phyloP scores from a whole-genome alignment of 1,284 basidiomycete species.

The Volvariella surrecta region DNA sequence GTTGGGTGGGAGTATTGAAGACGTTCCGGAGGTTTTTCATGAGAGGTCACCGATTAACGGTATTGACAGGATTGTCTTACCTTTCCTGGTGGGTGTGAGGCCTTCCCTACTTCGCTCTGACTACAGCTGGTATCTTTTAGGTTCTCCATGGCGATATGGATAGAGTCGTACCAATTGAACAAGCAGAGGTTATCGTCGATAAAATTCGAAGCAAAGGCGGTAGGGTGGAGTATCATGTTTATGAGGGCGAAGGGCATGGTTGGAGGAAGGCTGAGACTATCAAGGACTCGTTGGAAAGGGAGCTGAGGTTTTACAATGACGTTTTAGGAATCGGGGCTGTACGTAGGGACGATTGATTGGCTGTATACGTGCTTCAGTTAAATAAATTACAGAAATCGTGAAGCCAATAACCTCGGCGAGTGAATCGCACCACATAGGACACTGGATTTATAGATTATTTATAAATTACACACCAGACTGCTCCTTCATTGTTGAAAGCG shows the following conservation, averaged over 20 bases:
- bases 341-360: no score
- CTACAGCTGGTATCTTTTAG: conserved; percentile 21
- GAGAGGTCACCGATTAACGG: conserved; percentile 42
- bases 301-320: conserved; percentile 34
- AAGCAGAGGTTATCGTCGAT: conserved; percentile 39
- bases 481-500: no score
- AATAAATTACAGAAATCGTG: no score
- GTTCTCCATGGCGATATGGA: conserved; percentile 49
- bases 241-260: conserved; percentile 49
- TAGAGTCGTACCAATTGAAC: conserved; percentile 46
- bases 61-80: conserved; percentile 39
- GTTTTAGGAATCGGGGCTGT: conserved; percentile 16
- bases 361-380: no score
- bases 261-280: conserved; percentile 37
- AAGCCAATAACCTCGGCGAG: no score
- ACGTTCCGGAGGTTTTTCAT: conserved; percentile 39
- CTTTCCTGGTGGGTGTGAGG: conserved; percentile 35
- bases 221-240: conserved; percentile 38
- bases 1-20: conserved; percentile 41
- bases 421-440: no score
- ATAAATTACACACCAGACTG: no score
- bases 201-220: conserved; percentile 33
- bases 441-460: no score
- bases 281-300: conserved; percentile 32
- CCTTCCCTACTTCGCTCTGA: background rate